Conservation (phyloP, 2,329 filamentous ascomycete species). For the Colletotrichum lini region DNA sequence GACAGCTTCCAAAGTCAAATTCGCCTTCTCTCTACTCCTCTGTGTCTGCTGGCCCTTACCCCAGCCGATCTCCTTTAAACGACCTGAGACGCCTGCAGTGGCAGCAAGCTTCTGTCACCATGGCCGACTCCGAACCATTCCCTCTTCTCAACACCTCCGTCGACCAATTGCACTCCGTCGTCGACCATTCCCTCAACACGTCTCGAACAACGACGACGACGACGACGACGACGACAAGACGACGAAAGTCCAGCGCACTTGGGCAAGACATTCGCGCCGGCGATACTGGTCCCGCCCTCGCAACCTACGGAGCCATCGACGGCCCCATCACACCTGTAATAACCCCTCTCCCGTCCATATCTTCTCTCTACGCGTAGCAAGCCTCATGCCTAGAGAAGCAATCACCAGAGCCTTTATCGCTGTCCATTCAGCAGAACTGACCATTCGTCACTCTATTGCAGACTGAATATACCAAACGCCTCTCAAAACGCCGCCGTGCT, state of each 20-base stretch:
- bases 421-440: slow-evolving; percentile 6
- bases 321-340: slow-evolving; percentile 29
- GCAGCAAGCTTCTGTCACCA: slow-evolving; percentile 12
- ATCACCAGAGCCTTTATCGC: neutral
- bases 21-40: slow-evolving; percentile 5
- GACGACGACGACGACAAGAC: slow-evolving; percentile 58
- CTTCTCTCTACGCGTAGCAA: neutral
- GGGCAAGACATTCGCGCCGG: slow-evolving; percentile 68
- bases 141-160: slow-evolving; percentile 67
- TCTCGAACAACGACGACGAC: slow-evolving; percentile 53
- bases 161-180: slow-evolving; percentile 61
- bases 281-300: slow-evolving; percentile 69
- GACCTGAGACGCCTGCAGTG: slow-evolving; percentile 25
- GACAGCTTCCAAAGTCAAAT: slow-evolving; percentile 26
- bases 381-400: neutral
- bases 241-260: slow-evolving; percentile 70
- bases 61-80: slow-evolving; percentile 31
- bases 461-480: slow-evolving; percentile 53
- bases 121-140: slow-evolving; percentile 64
- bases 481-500: slow-evolving; percentile 69
- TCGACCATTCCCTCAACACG: slow-evolving; percentile 50
- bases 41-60: slow-evolving; percentile 1
- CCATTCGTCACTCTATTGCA: slow-evolving; percentile 8
- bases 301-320: slow-evolving; percentile 56
- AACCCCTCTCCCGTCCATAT: neutral